phyloP scores from a whole-genome alignment of 495 filamentous ascomycete genomes.

The Lasiosphaeria hispida region DNA sequence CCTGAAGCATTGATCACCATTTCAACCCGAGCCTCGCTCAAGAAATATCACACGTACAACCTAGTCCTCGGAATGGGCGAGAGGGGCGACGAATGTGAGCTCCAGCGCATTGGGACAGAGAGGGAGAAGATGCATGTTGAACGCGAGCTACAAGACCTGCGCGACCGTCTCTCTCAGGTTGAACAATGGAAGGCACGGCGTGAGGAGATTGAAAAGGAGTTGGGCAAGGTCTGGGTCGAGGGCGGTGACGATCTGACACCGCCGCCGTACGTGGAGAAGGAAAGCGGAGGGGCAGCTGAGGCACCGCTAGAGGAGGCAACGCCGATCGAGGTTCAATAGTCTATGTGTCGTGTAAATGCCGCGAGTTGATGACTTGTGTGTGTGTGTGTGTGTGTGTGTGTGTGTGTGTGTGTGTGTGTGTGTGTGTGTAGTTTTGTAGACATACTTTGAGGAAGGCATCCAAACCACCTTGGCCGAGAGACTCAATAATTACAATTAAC shows the following conservation, averaged over 20 bases:
- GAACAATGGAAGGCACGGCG: conserved; percentile 78
- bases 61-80: conserved; percentile 75
- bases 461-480: too few species aligned
- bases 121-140: conserved; percentile 88
- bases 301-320: neutral
- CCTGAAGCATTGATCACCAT: conserved; percentile 78
- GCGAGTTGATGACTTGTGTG: too few species aligned
- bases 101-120: conserved; percentile 89
- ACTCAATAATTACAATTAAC: too few species aligned
- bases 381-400: too few species aligned
- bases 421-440: too few species aligned
- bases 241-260: conserved; percentile 40
- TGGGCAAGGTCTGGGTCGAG: conserved; percentile 57
- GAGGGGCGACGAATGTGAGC: conserved; percentile 69
- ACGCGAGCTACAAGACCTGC: conserved; percentile 80
- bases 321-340: neutral
- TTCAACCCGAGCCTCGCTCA: conserved; percentile 85
- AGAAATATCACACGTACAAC: conserved; percentile 91
- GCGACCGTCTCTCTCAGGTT: conserved; percentile 73
- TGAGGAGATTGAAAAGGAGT: conserved; percentile 63
- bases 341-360: neutral
- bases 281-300: neutral
- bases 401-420: too few species aligned
- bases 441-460: too few species aligned
- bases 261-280: conserved; percentile 39